Conservation (phyloP, 352 stramenopile genomes). For the Peronosclerospora sorghi region DNA sequence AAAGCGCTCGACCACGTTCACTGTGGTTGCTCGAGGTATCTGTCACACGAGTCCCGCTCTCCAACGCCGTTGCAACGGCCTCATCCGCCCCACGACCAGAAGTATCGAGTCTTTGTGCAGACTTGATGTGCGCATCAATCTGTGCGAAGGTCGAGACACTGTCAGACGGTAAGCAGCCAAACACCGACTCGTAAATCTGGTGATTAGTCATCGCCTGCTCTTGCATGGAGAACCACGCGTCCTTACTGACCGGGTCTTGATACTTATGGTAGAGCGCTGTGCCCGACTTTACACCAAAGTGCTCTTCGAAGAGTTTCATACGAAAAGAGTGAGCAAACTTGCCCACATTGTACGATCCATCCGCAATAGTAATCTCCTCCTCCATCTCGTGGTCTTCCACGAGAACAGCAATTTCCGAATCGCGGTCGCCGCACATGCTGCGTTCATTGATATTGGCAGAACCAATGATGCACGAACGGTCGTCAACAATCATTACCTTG, state of each 20-base stretch:
- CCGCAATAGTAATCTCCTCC: constrained; percentile 33
- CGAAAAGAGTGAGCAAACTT: constrained; percentile 80
- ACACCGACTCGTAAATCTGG: constrained; percentile 77
- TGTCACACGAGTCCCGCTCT: constrained; percentile 5
- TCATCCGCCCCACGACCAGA: constrained; percentile 20
- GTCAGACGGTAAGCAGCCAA: constrained; percentile 70
- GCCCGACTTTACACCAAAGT: constrained; percentile 53
- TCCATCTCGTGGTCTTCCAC: constrained; percentile 75
- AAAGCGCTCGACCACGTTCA: constrained; percentile 9
- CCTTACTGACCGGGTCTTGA: constrained; percentile 40
- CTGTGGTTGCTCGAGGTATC: constrained; percentile 17
- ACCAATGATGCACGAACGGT: constrained; percentile 67
- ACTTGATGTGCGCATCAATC: constrained; percentile 43
- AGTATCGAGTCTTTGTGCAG: constrained; percentile 17
- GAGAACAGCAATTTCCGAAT: constrained; percentile 81
- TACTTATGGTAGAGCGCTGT: constrained; percentile 47
- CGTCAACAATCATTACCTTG: constrained; percentile 87
- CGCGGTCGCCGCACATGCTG: constrained; percentile 76
- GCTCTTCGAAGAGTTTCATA: constrained; percentile 81
- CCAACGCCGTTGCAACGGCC: constrained; percentile 12
- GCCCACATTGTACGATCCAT: constrained; percentile 39
- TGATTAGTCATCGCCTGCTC: constrained; percentile 77
- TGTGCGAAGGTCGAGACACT: constrained; percentile 58
- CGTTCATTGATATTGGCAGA: constrained; percentile 84
- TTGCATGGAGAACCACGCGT: constrained; percentile 76